phyloP scores from a whole-genome alignment of 1,284 basidiomycete genomes.

The Polyporus tsugae region DNA sequence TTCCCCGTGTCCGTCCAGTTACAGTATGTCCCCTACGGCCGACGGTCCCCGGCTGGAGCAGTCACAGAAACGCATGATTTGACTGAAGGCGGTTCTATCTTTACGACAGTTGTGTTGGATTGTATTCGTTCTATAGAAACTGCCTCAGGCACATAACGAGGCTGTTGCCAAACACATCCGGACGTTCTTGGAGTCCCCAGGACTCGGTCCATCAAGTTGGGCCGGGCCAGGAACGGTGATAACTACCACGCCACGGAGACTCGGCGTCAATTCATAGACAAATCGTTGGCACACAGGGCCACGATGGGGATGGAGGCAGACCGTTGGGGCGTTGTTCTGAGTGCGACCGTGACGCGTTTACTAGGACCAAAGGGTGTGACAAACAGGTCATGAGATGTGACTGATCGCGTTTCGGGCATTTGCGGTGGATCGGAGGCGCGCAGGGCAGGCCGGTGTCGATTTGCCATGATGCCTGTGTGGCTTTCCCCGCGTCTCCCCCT shows the following conservation, averaged over 20 bases:
- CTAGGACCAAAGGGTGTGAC: constrained; percentile 19
- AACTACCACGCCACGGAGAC: too few relatives aligned
- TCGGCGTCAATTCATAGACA: too few relatives aligned
- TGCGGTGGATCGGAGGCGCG: not conserved
- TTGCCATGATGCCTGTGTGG: not conserved
- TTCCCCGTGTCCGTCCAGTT: not conserved
- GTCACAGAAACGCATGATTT: not conserved
- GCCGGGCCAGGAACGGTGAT: too few relatives aligned
- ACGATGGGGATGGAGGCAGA: too few relatives aligned
- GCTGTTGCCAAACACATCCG: not conserved
- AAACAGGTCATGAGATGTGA: constrained; percentile 27
- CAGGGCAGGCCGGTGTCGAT: not conserved
- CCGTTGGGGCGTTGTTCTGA: not conserved
- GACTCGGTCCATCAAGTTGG: too few relatives aligned
- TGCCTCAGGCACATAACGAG: not conserved
- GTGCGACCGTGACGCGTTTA: not conserved
- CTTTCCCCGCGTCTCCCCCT: not conserved
- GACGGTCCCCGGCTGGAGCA: not conserved
- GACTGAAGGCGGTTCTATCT: not conserved
- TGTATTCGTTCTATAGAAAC: not conserved
- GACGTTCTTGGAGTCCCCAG: not conserved
- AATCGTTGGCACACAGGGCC: too few relatives aligned
- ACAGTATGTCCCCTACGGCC: not conserved
- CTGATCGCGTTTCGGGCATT: constrained; percentile 20
- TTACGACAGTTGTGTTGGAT: not conserved